Evolutionary conservation across 2,329 filamentous ascomycete genomes (phyloP).

Genomic region (Curvularia sp.): DNA sequence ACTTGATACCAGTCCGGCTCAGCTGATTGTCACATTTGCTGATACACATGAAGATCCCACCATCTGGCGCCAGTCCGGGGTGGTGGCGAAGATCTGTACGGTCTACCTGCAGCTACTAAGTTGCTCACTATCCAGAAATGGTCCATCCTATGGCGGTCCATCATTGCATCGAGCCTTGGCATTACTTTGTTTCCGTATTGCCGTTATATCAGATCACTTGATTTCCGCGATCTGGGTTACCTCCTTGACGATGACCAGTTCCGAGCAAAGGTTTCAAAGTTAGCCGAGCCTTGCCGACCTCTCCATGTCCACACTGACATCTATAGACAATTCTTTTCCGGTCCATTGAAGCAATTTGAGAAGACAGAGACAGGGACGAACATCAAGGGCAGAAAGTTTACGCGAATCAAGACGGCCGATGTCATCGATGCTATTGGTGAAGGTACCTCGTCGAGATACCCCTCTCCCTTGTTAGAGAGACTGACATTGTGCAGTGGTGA

Average conservation of each 20-base stretch:
- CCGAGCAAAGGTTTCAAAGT: constrained; percentile 63
- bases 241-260: constrained; percentile 67
- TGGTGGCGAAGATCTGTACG: constrained; percentile 50
- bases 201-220: constrained; percentile 68
- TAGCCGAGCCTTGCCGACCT: constrained; percentile 35
- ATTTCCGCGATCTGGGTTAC: constrained; percentile 66
- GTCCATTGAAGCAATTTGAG: constrained; percentile 55
- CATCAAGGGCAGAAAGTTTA: constrained; percentile 39
- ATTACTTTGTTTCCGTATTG: constrained; percentile 72
- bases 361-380: constrained; percentile 31
- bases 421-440: constrained; percentile 59
- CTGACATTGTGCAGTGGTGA: constrained; percentile 50
- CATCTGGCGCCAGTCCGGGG: constrained; percentile 55
- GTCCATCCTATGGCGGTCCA: constrained; percentile 71
- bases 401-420: constrained; percentile 50
- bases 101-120: constrained; percentile 48
- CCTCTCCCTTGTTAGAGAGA: constrained; percentile 4
- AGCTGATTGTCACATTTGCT: neutral
- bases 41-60: constrained; percentile 46
- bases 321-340: constrained; percentile 59
- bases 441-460: constrained; percentile 37
- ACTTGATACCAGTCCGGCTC: constrained; percentile 26
- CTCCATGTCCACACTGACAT: constrained; percentile 12
- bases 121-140: constrained; percentile 62
- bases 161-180: constrained; percentile 69